Evolutionary conservation across 306 rosid species (phyloP).

Genomic region (Biancaea sappan): DNA sequence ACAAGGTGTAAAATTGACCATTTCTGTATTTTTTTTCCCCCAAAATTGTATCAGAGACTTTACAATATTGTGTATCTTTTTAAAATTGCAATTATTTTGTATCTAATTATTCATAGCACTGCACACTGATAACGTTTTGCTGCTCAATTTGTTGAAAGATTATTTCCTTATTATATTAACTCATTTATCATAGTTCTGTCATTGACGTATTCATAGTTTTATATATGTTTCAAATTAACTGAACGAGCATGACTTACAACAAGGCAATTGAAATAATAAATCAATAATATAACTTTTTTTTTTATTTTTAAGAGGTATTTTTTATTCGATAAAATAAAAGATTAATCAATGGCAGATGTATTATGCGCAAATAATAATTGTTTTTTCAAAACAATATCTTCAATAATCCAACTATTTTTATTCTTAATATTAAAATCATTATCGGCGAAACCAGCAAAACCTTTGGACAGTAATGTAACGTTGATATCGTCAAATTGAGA

Average conservation of each 20-base stretch:
- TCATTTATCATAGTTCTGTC: background rate
- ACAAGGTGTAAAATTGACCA: conserved; percentile 50
- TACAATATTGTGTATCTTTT: conserved; percentile 24
- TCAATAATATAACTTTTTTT: too few relatives aligned
- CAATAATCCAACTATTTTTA: too few relatives aligned
- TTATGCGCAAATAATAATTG: too few relatives aligned
- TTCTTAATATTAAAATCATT: too few relatives aligned
- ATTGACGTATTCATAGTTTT: background rate
- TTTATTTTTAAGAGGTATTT: too few relatives aligned
- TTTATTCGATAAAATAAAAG: too few relatives aligned
- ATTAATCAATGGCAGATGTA: too few relatives aligned
- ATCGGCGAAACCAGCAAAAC: too few relatives aligned
- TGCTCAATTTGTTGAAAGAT: conserved; percentile 22
- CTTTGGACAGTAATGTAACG: background rate
- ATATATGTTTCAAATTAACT: background rate
- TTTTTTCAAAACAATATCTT: too few relatives aligned
- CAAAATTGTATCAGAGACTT: conserved; percentile 1
- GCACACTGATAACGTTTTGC: background rate
- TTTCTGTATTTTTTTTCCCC: background rate
- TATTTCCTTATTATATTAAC: background rate
- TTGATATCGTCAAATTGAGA: background rate
- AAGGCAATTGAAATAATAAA: background rate
- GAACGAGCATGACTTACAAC: background rate
- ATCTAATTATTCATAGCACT: background rate
- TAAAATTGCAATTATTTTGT: conserved; percentile 18